Conservation (phyloP, 768 basidiomycete species). For the Cubamyces lactineus region DNA sequence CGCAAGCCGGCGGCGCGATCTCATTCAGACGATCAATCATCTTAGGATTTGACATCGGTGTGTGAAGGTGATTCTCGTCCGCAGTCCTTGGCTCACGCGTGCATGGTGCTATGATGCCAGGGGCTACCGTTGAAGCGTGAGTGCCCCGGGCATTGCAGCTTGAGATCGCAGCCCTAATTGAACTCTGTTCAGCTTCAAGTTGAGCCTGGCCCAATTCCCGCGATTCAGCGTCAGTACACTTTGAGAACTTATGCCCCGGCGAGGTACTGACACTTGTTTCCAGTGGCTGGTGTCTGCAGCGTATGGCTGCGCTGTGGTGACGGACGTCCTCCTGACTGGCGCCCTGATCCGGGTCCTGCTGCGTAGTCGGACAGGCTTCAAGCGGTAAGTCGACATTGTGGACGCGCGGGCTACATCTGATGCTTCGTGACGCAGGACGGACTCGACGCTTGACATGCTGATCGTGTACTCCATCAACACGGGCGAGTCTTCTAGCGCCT, state of each 20-base stretch:
- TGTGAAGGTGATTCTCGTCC: background rate
- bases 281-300: slow-evolving; percentile 5
- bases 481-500: background rate
- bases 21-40: background rate
- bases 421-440: background rate
- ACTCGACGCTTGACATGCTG: background rate
- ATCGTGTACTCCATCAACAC: slow-evolving; percentile 7
- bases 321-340: slow-evolving; percentile 5
- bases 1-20: background rate
- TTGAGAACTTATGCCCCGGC: background rate
- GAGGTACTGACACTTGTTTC: background rate
- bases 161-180: too few relatives aligned
- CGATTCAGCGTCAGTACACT: background rate
- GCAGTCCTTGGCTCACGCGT: too few relatives aligned
- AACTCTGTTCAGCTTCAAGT: background rate
- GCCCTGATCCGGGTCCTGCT: background rate
- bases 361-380: slow-evolving; percentile 1
- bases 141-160: background rate
- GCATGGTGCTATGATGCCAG: background rate
- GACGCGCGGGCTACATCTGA: background rate
- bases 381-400: background rate
- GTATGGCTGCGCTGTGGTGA: slow-evolving; percentile 2
- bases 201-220: background rate
- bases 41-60: slow-evolving; percentile 2
- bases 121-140: slow-evolving; percentile 1